Conservation (phyloP, 1,284 basidiomycete genomes). For the Athelia psychrophila region DNA sequence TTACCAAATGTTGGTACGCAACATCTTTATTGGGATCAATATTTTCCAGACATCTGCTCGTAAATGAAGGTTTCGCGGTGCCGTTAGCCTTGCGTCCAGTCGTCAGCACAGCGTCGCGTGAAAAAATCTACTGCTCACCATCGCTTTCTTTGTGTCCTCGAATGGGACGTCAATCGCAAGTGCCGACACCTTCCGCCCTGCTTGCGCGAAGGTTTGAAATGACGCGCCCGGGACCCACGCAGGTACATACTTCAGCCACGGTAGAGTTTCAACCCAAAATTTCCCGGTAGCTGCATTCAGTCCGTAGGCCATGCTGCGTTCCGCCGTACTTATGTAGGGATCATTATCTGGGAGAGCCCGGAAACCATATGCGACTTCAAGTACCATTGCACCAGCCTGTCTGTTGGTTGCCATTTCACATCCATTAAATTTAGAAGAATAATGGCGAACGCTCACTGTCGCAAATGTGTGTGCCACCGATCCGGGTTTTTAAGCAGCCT, state of each 20-base stretch:
- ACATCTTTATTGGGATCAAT: background rate
- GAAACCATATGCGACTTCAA: slow-evolving; percentile 13
- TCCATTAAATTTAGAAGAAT: background rate
- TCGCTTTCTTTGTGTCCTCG: background rate
- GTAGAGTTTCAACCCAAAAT: slow-evolving; percentile 12
- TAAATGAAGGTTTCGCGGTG: background rate
- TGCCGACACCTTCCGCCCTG: slow-evolving; percentile 13
- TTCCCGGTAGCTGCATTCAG: slow-evolving; percentile 13
- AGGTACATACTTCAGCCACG: slow-evolving; percentile 17
- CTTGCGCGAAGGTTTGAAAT: slow-evolving; percentile 19
- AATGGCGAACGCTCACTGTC: slow-evolving; percentile 1
- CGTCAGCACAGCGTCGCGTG: background rate
- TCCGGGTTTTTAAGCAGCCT: slow-evolving; percentile 7
- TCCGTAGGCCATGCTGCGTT: slow-evolving; percentile 11
- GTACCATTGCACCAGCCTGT: slow-evolving; percentile 2
- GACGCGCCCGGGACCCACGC: slow-evolving; percentile 28
- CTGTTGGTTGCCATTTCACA: background rate
- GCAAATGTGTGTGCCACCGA: slow-evolving; percentile 4
- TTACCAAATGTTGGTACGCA: background rate
- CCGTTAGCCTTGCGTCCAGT: background rate
- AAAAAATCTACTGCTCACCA: background rate
- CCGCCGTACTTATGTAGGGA: slow-evolving; percentile 10
- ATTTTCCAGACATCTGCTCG: background rate
- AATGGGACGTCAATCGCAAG: background rate
- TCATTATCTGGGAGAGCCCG: slow-evolving; percentile 9